phyloP scores from a whole-genome alignment of 495 filamentous ascomycete species.

The Daldinia vernicosa region DNA sequence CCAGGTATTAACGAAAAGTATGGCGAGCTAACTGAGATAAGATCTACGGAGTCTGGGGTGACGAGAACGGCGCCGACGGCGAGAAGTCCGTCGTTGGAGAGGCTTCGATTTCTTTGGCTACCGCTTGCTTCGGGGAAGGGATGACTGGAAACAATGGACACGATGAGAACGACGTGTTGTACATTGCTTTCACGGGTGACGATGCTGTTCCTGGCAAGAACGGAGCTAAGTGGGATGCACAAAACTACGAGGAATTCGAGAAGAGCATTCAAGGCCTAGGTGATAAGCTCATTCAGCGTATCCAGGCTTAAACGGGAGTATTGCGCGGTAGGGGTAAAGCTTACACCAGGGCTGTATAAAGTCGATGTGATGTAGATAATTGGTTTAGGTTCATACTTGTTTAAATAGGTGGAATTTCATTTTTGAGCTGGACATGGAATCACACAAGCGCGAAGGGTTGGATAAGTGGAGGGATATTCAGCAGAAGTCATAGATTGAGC shows the following conservation, averaged over 20 bases:
- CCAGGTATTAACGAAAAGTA: background rate
- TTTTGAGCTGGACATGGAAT: background rate
- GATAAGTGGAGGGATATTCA: background rate
- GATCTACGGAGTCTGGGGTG: constrained; percentile 74
- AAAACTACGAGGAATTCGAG: constrained; percentile 57
- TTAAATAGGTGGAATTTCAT: background rate
- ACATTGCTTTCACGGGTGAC: constrained; percentile 62
- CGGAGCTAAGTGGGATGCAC: constrained; percentile 60
- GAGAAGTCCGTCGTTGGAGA: constrained; percentile 62
- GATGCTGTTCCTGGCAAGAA: constrained; percentile 58
- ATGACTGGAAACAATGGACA: constrained; percentile 63
- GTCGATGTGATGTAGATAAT: background rate
- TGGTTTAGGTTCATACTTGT: background rate
- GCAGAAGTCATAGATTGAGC: background rate
- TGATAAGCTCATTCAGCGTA: constrained; percentile 50
- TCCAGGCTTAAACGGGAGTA: constrained; percentile 5
- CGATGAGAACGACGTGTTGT: constrained; percentile 61
- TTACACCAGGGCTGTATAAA: background rate
- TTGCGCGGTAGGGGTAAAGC: background rate
- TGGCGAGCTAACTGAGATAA: constrained; percentile 34
- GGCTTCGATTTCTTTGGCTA: constrained; percentile 64
- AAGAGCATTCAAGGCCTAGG: constrained; percentile 59
- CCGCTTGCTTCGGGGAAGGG: constrained; percentile 61
- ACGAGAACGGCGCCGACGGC: constrained; percentile 65
- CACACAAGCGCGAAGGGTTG: background rate